Base-by-base conservation (phyloP, 1,284 basidiomycete species). In the Apiotrichum veenhuisii region DNA sequence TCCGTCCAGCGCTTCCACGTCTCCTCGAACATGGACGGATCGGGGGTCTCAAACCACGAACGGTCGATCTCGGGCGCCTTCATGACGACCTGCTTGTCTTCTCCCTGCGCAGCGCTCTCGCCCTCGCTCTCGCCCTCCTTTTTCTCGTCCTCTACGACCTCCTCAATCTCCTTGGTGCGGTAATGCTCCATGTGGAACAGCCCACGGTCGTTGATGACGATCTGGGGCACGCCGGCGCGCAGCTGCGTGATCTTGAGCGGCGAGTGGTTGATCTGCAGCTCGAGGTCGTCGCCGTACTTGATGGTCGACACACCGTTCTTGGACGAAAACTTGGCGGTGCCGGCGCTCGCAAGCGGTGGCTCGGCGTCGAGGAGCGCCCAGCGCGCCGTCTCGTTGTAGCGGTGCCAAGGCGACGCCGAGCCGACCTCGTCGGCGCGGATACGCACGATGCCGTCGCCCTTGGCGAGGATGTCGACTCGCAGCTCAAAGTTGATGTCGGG, bases 131-230 rank as follows among this genome's bases (percentile, higher is more conserved):
- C 72, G 2, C 63, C 59, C 48, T 73, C 69, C 27, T 77, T 72
- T 22, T 72, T 68, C 46, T 74, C 72, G 2, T 63, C 59, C 50
- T 80, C 81, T 12, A 52, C 51, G 53, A 79, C 72, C 47, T 67
- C 68, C 48, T 67, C 64, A 9, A 64, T 48, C 55, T 81, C 73
- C 77, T 91, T 91, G 34, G 80, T 81, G 54, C 92, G 83, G 81
- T 92, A 98, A 76, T 98, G 96, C 73, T 99, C 96, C 91, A 98
- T 93, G 72, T 98, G 93, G 65, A 99, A 80, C 27, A 99, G 82
- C 0, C 89, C 88, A 42, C 87, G 83, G 12, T 91, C 91, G 69
- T 99, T 99, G 52, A 98, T 78, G 4, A 94, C 85, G 54, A 98
- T 82, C 70, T 96, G 88, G 56, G 88, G 86, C 66, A 84, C 85